Evolutionary conservation across 768 basidiomycete species (phyloP).

Genomic region (Suillus placidus): DNA sequence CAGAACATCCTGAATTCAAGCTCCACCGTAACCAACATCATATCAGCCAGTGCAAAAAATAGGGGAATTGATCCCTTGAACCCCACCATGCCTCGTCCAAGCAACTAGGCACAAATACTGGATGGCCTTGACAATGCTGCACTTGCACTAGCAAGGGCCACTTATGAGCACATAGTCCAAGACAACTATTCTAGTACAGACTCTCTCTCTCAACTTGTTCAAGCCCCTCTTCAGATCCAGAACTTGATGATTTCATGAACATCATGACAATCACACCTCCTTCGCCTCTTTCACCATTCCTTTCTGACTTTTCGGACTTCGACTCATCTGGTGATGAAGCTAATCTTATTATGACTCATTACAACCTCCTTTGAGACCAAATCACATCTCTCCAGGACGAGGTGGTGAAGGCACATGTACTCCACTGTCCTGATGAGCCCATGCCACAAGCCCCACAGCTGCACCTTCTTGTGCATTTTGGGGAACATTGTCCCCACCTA

Average conservation of each 20-base stretch:
- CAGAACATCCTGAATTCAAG: background rate
- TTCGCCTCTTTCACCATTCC: background rate
- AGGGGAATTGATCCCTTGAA: background rate
- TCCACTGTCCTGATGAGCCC: background rate
- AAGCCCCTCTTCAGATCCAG: background rate
- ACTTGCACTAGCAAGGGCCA: background rate
- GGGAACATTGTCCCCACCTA: conserved; percentile 23
- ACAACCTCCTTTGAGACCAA: background rate
- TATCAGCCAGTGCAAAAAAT: background rate
- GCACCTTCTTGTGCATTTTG: conserved; percentile 9
- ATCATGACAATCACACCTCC: background rate
- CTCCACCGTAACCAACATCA: background rate
- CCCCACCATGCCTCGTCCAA: background rate
- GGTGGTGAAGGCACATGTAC: background rate
- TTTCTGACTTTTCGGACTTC: background rate
- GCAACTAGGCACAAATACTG: background rate
- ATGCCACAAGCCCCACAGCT: conserved; percentile 6
- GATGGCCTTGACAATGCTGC: background rate
- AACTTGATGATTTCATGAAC: background rate
- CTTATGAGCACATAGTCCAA: background rate
- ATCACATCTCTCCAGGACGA: conserved; percentile 7
- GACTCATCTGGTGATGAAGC: background rate
- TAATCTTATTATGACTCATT: background rate
- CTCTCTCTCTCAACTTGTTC: too few species aligned
- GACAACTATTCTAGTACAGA: background rate